These are phyloP conservation scores for Zygnema circumcarinatum DNA, from an alignment of 139 green algal genomes.

Conservation along the genomic window DNA sequence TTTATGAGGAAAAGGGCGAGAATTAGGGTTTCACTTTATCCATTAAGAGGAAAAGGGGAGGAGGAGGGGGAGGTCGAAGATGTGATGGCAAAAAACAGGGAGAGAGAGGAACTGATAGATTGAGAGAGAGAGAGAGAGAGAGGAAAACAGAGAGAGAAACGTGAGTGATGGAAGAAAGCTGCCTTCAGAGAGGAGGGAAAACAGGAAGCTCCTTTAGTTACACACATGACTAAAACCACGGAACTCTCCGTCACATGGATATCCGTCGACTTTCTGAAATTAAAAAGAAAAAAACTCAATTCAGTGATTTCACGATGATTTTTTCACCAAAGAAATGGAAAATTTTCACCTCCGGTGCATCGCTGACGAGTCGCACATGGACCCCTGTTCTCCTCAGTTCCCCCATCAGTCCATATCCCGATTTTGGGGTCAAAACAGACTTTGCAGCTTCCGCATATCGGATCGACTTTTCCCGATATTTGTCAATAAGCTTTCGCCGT, in stretches of 20 bases:
- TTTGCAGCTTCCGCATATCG: constrained; percentile 30
- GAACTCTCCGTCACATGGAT: no score
- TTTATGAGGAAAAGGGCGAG: neutral
- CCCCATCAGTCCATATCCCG: constrained; percentile 43
- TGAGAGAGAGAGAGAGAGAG: no score
- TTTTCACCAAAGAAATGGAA: no score
- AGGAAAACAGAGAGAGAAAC: no score
- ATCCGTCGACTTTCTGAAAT: neutral
- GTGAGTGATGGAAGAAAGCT: no score
- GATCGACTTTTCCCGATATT: constrained; percentile 14
- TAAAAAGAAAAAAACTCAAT: no score
- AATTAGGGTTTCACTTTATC: neutral
- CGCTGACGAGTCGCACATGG: constrained; percentile 41
- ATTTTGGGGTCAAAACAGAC: neutral
- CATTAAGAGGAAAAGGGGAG: neutral
- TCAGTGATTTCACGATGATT: no score
- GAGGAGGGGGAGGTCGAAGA: neutral
- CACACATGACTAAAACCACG: no score
- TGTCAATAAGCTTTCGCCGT: neutral
- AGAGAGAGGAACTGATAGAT: no score
- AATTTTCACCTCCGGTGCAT: constrained; percentile 20
- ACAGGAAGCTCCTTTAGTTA: no score
- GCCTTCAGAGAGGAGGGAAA: no score
- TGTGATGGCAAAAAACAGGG: neutral
- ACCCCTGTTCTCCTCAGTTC: constrained; percentile 28